Percentiles rank a stretch among this genome's conserved stretches.
Conservation (phyloP, 1,284 basidiomycete genomes). For the Moesziomyces sp. region DNA sequence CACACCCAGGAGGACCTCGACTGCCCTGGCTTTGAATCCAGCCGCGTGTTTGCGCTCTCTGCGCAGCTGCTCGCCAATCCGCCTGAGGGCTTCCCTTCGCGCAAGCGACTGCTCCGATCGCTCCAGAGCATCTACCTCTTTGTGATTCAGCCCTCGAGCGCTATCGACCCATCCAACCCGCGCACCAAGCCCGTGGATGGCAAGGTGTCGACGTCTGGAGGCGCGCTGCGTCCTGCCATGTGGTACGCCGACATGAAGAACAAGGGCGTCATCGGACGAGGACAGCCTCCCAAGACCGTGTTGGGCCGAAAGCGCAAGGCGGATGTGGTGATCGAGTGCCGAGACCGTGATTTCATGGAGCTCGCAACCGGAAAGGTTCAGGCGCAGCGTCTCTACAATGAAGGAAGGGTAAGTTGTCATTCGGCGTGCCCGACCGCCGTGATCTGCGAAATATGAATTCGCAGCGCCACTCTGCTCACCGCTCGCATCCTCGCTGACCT, state of each 20-base stretch:
- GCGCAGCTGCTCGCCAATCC: constrained; percentile 52
- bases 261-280: constrained; percentile 50
- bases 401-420: constrained; percentile 42
- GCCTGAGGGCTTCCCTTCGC: constrained; percentile 50
- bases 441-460: too few relatives aligned
- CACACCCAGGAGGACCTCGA: constrained; percentile 46
- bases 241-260: constrained; percentile 58
- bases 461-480: too few relatives aligned
- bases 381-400: constrained; percentile 54
- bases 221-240: constrained; percentile 58
- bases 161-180: constrained; percentile 57
- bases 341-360: constrained; percentile 60
- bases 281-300: constrained; percentile 56
- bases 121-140: constrained; percentile 62
- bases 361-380: constrained; percentile 61
- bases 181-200: constrained; percentile 51
- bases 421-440: too few relatives aligned
- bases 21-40: constrained; percentile 59
- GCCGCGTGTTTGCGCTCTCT: constrained; percentile 59
- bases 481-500: not conserved
- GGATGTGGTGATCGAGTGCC: constrained; percentile 63
- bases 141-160: constrained; percentile 54
- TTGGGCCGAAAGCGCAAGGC: constrained; percentile 59
- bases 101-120: constrained; percentile 51
- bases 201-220: constrained; percentile 42